Conservation (phyloP, 306 rosid species). For the Rosa lucieae region DNA sequence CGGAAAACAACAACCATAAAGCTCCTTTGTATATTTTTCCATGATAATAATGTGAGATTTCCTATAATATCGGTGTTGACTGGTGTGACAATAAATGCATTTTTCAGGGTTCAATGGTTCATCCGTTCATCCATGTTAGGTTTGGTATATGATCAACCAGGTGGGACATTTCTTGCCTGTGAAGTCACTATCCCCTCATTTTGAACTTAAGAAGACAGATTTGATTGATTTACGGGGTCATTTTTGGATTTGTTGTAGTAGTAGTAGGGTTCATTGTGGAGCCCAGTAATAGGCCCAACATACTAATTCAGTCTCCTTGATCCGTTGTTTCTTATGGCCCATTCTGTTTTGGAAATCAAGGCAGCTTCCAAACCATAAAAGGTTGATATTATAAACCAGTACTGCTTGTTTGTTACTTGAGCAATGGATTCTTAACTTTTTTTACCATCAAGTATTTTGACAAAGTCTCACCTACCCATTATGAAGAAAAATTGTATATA, state of each 20-base stretch:
- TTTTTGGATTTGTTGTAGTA: constrained; percentile 25
- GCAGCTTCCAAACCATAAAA: constrained; percentile 40
- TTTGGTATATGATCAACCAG: constrained; percentile 27
- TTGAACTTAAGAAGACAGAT: constrained; percentile 37
- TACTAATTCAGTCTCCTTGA: constrained; percentile 31
- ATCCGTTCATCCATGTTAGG: constrained; percentile 23
- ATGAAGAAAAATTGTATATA: not conserved
- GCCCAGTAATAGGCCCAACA: constrained; percentile 49
- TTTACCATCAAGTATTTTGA: constrained; percentile 1
- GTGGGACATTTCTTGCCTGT: constrained; percentile 57
- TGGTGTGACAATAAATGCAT: constrained; percentile 13
- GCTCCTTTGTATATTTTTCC: not conserved
- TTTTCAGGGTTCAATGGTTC: constrained; percentile 3
- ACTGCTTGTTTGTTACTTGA: constrained; percentile 18
- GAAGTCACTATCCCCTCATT: constrained; percentile 51
- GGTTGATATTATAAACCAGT: constrained; percentile 9
- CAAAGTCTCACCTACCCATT: not conserved
- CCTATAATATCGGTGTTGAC: not conserved
- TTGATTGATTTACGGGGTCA: constrained; percentile 31
- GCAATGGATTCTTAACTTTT: constrained; percentile 5
- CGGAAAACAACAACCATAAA: not conserved
- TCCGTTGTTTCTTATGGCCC: constrained; percentile 38
- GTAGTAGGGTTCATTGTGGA: constrained; percentile 44
- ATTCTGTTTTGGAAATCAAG: constrained; percentile 30
- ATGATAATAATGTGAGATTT: not conserved